phyloP scores from a whole-genome alignment of 768 basidiomycete species.

The Pisolithus tinctorius region DNA sequence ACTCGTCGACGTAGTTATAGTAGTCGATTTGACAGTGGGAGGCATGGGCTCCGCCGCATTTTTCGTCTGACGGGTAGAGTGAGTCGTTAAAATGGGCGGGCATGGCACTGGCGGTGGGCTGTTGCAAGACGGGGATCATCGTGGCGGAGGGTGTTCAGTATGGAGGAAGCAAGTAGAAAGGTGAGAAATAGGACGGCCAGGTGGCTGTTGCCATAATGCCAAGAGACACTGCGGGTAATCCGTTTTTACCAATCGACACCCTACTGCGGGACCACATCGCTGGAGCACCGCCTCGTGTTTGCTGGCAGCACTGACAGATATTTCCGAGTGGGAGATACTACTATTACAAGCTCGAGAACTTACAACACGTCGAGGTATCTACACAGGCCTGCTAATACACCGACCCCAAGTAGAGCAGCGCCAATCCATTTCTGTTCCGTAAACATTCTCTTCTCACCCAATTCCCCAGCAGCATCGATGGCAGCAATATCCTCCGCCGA shows the following conservation, averaged over 20 bases:
- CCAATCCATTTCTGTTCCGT: slow-evolving; percentile 3
- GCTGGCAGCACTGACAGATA: too few relatives aligned
- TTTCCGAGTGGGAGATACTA: too few relatives aligned
- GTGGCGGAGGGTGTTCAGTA: not conserved
- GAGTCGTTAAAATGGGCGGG: slow-evolving; percentile 4
- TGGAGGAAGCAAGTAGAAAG: not conserved
- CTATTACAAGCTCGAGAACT: too few relatives aligned
- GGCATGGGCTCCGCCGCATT: not conserved
- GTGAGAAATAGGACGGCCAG: slow-evolving; percentile 1
- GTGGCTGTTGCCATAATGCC: too few relatives aligned
- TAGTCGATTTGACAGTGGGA: slow-evolving; percentile 16
- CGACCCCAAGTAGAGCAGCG: slow-evolving; percentile 2
- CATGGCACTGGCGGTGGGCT: slow-evolving; percentile 23
- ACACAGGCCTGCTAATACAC: not conserved
- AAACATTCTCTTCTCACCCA: slow-evolving; percentile 6
- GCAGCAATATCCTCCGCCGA: slow-evolving; percentile 44
- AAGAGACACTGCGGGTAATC: too few relatives aligned
- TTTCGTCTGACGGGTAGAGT: slow-evolving; percentile 7
- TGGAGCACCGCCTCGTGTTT: too few relatives aligned
- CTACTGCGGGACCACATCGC: too few relatives aligned
- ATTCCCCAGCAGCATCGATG: slow-evolving; percentile 52
- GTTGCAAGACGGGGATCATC: slow-evolving; percentile 23
- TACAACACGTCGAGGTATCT: too few relatives aligned
- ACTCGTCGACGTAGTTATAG: slow-evolving; percentile 13
- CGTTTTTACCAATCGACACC: too few relatives aligned